Percentiles rank a stretch among this genome's conserved stretches.
phyloP scores from a whole-genome alignment of 257 asterid genomes.

The Gardenia jasminoides region DNA sequence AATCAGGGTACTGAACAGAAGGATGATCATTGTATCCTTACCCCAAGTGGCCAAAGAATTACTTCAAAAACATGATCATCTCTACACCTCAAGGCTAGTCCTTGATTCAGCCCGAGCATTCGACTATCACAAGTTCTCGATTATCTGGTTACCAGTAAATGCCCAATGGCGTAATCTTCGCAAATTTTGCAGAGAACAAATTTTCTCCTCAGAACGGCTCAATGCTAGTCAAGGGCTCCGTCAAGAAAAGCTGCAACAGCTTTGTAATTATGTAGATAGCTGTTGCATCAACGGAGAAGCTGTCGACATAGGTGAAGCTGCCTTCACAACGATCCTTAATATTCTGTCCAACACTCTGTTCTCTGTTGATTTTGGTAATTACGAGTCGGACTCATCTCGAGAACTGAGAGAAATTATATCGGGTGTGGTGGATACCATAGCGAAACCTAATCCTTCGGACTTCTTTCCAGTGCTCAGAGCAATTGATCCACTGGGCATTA shows the following conservation, averaged over 20 bases:
- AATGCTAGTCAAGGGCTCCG: constrained; percentile 8
- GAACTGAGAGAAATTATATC: background rate
- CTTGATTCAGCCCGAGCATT: no score
- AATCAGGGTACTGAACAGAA: no score
- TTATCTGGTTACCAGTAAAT: no score
- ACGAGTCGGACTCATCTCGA: no score
- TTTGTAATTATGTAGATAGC: background rate
- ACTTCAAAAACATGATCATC: no score
- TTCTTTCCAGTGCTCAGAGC: constrained; percentile 9
- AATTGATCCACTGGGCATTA: constrained; percentile 20
- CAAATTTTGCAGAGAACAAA: no score
- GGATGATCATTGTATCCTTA: no score
- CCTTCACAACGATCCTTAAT: constrained; percentile 4
- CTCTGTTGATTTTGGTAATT: background rate
- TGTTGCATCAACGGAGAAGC: background rate
- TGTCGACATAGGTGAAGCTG: constrained; percentile 13
- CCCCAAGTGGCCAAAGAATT: no score
- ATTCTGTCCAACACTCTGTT: constrained; percentile 13
- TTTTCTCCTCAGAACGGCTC: background rate
- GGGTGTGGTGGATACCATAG: background rate
- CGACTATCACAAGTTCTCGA: no score
- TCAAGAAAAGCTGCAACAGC: background rate
- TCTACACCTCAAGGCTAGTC: no score
- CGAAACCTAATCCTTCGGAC: constrained; percentile 8
- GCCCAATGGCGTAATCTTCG: no score